phyloP scores from a whole-genome alignment of 2,329 filamentous ascomycete species.

The Hypomyces rosellus region DNA sequence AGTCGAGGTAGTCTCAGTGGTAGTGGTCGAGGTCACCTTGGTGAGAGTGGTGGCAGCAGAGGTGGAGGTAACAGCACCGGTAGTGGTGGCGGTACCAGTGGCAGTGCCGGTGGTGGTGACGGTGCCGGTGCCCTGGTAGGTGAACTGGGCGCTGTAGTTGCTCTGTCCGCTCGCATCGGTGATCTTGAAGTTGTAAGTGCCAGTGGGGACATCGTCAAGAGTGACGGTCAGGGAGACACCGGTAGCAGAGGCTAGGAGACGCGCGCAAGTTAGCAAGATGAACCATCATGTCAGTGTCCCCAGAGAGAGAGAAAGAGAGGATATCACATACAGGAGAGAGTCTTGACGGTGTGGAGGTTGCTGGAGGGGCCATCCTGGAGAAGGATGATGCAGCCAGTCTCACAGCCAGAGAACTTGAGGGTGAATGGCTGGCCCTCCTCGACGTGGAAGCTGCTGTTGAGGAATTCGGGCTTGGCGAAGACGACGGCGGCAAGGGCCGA shows the following conservation, averaged over 20 bases:
- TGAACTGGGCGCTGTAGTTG: slow-evolving; percentile 30
- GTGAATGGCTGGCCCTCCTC: slow-evolving; percentile 26
- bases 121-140: slow-evolving; percentile 6
- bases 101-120: neutral
- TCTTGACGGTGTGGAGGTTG: slow-evolving; percentile 25
- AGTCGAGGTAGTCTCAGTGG: slow-evolving; percentile 4
- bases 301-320: neutral
- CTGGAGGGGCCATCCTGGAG: slow-evolving; percentile 25
- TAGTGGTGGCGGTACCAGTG: slow-evolving; percentile 4
- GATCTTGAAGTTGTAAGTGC: slow-evolving; percentile 31
- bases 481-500: slow-evolving; percentile 23
- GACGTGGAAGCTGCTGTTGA: slow-evolving; percentile 26
- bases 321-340: slow-evolving; percentile 26
- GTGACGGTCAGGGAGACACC: slow-evolving; percentile 24
- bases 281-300: neutral
- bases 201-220: slow-evolving; percentile 21
- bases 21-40: neutral
- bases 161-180: slow-evolving; percentile 19
- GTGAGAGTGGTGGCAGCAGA: slow-evolving; percentile 3
- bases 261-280: neutral
- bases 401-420: slow-evolving; percentile 27
- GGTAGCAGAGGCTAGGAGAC: slow-evolving; percentile 14
- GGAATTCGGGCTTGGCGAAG: slow-evolving; percentile 25
- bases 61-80: slow-evolving; percentile 5
- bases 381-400: slow-evolving; percentile 27